Base-by-base conservation (phyloP, 164 flowering plant species). In the Chimonanthus praecox region DNA sequence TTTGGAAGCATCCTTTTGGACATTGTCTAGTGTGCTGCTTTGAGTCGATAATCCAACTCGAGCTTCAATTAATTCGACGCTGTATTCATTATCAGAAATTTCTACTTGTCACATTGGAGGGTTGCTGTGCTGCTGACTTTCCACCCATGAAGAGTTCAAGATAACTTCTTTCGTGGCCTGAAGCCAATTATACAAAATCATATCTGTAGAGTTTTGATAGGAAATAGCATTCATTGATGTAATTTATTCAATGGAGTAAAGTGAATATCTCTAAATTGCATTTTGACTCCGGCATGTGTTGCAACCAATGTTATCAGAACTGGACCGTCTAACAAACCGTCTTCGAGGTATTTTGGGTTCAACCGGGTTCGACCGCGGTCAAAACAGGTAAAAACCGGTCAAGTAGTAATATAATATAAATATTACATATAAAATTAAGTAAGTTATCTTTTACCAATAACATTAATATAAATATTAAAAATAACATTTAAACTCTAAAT, bases 161-260 rank as follows among this genome's bases (percentile, higher is more conserved):
- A 68, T n/a, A 47, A 68, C 43, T 68, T 43, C n/a, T 47, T 49
- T 68, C 54, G 3, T 45, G 15, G 54, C 54, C 3, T 15, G 43
- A 13, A 45, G 16, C 70, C 51, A 68, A 47, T 48, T 33, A 69
- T 69, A 50, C 58, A 47, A 43, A 66, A 33, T 15, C n/a, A 48
- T 68, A 7, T 47, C 70, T 49, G 43, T 68, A 7, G 51, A 68
- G 70, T 4, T 21, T 15, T 20, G 60, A 43, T 51, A 4, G 47
- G 49, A 21, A 18, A 47, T 8, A 49, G 71, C 71, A 18, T 21
- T 51, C 71, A 51, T 69, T 69, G 58, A 47, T 69, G 71, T 49
- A 69, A 49, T 50, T 21, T 69, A 49, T 6, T 9, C 21, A 21
- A 10, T 48, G 54, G 58, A 33, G 47, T 69, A n/a, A 8, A 16